Evolutionary conservation across 2,329 filamentous ascomycete genomes (phyloP).

Genomic region (Neurospora sp.): DNA sequence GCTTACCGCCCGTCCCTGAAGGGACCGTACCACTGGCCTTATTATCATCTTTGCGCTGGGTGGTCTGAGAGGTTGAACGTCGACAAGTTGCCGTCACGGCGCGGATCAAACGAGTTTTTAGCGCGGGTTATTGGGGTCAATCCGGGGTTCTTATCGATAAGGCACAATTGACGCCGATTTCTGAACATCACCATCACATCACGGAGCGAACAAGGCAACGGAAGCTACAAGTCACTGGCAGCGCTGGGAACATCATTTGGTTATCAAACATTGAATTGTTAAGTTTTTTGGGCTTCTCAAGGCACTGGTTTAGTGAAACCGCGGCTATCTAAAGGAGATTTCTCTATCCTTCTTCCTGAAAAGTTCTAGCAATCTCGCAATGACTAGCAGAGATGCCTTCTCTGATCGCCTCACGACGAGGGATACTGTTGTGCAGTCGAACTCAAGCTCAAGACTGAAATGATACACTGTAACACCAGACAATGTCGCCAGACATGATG

Average conservation of each 20-base stretch:
- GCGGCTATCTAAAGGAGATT: neutral
- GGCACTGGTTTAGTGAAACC: neutral
- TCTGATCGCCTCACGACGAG: neutral
- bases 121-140: conserved; percentile 3
- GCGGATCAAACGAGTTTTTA: conserved; percentile 15
- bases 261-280: neutral
- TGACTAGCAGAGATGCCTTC: neutral
- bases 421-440: neutral
- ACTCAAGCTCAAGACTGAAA: neutral
- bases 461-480: neutral
- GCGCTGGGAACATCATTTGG: neutral
- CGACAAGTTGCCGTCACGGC: neutral
- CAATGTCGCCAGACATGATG: neutral
- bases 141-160: conserved; percentile 21
- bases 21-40: conserved; percentile 24
- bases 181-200: neutral
- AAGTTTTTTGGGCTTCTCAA: neutral
- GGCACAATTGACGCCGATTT: neutral
- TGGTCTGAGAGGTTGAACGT: conserved; percentile 5
- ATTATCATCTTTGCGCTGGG: conserved; percentile 25
- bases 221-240: neutral
- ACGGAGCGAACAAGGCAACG: neutral
- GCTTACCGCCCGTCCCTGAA: conserved; percentile 22
- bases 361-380: neutral
- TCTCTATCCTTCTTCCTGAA: neutral